These are phyloP conservation scores for Pseudozyma sp. DNA, from an alignment of 1,284 basidiomycete genomes.

Conservation along the genomic window DNA sequence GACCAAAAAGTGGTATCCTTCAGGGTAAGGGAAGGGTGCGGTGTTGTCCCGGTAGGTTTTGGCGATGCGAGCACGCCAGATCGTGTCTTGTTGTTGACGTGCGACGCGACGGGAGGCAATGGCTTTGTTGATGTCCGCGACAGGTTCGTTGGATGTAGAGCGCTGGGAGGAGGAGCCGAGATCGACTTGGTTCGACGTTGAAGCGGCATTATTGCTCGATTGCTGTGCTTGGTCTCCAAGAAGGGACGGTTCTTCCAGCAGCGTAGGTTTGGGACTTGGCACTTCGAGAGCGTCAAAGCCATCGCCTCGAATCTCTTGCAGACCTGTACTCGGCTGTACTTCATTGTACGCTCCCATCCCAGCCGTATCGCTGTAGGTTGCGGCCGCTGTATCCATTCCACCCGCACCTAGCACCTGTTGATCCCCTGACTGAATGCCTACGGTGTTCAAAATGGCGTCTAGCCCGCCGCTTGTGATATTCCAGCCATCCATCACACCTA, in stretches of 20 bases:
- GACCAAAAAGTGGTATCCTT: conserved; percentile 68
- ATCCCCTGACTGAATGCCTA: conserved; percentile 21
- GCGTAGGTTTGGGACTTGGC: conserved; percentile 40
- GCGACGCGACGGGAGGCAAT: conserved; percentile 44
- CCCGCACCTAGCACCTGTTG: conserved; percentile 24
- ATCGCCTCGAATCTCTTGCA: conserved; percentile 24
- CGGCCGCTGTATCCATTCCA: conserved; percentile 38
- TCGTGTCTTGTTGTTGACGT: conserved; percentile 50
- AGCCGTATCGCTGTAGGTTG: conserved; percentile 40
- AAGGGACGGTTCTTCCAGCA: conserved; percentile 29
- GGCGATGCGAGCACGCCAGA: conserved; percentile 65
- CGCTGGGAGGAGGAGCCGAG: conserved; percentile 44
- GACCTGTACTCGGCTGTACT: conserved; percentile 8
- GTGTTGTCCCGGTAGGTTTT: conserved; percentile 62
- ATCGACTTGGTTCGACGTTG: conserved; percentile 25
- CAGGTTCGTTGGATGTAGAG: conserved; percentile 41
- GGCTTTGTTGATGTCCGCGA: conserved; percentile 48
- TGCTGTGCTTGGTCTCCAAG: conserved; percentile 19
- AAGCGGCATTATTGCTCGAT: conserved; percentile 1
- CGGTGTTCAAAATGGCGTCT: conserved; percentile 26
- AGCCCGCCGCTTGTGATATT: conserved; percentile 40
- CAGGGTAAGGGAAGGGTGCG: conserved; percentile 65
- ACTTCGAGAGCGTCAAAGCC: conserved; percentile 57
- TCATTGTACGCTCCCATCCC: conserved; percentile 27
- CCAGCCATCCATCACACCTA: conserved; percentile 58